These are phyloP conservation scores for Cytospora schulzeri DNA, from an alignment of 2,329 filamentous ascomycete species.

Conservation along the genomic window DNA sequence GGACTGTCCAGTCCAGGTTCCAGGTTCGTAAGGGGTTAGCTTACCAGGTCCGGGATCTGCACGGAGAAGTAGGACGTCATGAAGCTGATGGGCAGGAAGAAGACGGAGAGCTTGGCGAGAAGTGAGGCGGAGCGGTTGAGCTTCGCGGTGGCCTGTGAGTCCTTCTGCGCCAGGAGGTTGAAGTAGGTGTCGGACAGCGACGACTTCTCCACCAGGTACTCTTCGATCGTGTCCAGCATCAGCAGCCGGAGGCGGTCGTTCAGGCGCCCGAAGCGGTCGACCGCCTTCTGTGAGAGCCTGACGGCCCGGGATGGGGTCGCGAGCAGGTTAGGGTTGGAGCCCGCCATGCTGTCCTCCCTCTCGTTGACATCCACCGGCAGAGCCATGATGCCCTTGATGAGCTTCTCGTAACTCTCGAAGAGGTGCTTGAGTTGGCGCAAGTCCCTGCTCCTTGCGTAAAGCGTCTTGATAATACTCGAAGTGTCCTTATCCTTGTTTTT, in stretches of 20 bases:
- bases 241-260: constrained; percentile 61
- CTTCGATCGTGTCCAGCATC: constrained; percentile 62
- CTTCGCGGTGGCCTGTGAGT: constrained; percentile 71
- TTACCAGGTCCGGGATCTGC: constrained; percentile 56
- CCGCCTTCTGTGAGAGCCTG: constrained; percentile 47
- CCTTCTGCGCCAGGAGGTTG: constrained; percentile 75
- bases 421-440: constrained; percentile 62
- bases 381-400: constrained; percentile 61
- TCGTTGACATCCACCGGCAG: constrained; percentile 36
- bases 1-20: too few relatives aligned
- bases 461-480: constrained; percentile 55
- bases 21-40: neutral
- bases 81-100: constrained; percentile 74
- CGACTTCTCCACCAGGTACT: constrained; percentile 70
- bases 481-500: constrained; percentile 43
- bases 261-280: constrained; percentile 60
- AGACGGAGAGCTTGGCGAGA: constrained; percentile 72
- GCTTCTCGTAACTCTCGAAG: constrained; percentile 61
- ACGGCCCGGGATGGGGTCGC: constrained; percentile 29
- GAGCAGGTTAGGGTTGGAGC: constrained; percentile 11
- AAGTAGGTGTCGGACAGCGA: constrained; percentile 74
- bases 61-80: constrained; percentile 76
- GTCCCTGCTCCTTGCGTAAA: constrained; percentile 63
- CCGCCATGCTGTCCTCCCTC: constrained; percentile 11
- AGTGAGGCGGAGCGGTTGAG: constrained; percentile 72